Evolutionary conservation across 768 basidiomycete species (phyloP), one percentile per base, ranked within the genome.

Genomic region (Xerocomellus amylosporus): DNA sequence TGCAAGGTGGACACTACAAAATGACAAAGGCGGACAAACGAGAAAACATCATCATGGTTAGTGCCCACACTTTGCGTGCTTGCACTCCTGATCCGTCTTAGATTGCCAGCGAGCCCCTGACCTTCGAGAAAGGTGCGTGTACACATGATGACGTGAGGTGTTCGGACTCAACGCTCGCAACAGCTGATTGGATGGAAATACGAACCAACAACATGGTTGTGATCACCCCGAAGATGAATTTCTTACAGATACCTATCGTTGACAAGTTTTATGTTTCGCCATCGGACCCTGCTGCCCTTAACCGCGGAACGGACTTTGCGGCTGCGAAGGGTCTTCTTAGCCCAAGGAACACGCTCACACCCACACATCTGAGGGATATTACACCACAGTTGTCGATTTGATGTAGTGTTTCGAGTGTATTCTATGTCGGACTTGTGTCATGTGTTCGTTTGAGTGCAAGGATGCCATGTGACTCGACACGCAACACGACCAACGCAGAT

Each of bases 111-210:
- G 96, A 98, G 63, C 97, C 97, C 1, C 73, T 99, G 42, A 99
- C 97, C 1, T 99, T 98, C 63, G 96, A 99, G 74, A 81, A 94
- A 79, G 90, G 90, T 89, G 49, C 19, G 71, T 58, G 24, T 28
- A 22, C 34, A 46, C 28, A 48, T 31, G 46, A 19, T 24, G 24
- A 15, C 22, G 31, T 33, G 36, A 46, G 19, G 12, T 46, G 33
- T 28, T 36, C n/a, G n/a, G 17, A 28, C 45, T 55, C 37, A 43
- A 40, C 9, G 8, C 22, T 38, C 20, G 20, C 36, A 17, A 46
- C 31, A 71, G 92, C 93, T 47, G 97, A 99, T 70, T 99, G 97
- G 97, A 95, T 98, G 88, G 97, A 98, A 71, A 95, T 99, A 64
- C 89, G 88, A 68, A 96, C 93, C 13, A 98, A 99, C 70, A 86